A percentile compares a stretch with the other conserved stretches of the same genome.
phyloP scores from a whole-genome alignment of 1,284 basidiomycete genomes.

The Gomphus bonarii region DNA sequence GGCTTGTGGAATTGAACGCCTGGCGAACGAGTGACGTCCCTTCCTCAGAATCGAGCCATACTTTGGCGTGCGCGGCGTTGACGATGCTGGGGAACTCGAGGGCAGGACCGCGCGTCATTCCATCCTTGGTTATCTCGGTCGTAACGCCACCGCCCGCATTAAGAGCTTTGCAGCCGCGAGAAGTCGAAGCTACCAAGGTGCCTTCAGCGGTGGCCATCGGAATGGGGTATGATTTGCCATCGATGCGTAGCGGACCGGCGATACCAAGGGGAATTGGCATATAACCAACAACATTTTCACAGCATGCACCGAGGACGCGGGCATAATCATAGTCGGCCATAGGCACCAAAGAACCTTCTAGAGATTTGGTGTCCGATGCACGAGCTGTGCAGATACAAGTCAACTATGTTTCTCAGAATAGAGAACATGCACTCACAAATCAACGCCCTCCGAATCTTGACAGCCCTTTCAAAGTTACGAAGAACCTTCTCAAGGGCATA shows the following conservation, averaged over 20 bases:
- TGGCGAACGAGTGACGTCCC: constrained; percentile 72
- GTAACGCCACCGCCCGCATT: constrained; percentile 94
- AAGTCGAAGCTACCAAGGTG: constrained; percentile 94
- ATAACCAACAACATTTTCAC: constrained; percentile 98
- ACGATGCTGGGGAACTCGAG: constrained; percentile 87
- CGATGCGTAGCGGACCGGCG: constrained; percentile 90
- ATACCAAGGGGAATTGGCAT: constrained; percentile 96
- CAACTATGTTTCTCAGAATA: constrained; percentile 4
- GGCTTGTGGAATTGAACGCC: constrained; percentile 90
- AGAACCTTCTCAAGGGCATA: constrained; percentile 94
- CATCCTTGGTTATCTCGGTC: constrained; percentile 89
- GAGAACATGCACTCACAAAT: constrained; percentile 58
- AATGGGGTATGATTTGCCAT: constrained; percentile 79
- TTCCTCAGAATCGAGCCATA: constrained; percentile 82
- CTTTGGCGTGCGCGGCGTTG: constrained; percentile 75
- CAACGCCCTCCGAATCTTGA: constrained; percentile 78
- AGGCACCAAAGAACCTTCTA: constrained; percentile 81
- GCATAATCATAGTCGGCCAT: constrained; percentile 88
- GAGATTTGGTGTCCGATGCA: constrained; percentile 73
- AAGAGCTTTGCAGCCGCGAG: constrained; percentile 95
- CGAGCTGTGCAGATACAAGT: constrained; percentile 47
- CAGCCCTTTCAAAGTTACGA: constrained; percentile 81
- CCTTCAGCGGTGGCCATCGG: constrained; percentile 99
- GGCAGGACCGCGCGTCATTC: constrained; percentile 97
- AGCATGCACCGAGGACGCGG: constrained; percentile 93